These are phyloP conservation scores for Chalaropsis ovoidea DNA, from an alignment of 2,329 filamentous ascomycete genomes.

Conservation along the genomic window DNA sequence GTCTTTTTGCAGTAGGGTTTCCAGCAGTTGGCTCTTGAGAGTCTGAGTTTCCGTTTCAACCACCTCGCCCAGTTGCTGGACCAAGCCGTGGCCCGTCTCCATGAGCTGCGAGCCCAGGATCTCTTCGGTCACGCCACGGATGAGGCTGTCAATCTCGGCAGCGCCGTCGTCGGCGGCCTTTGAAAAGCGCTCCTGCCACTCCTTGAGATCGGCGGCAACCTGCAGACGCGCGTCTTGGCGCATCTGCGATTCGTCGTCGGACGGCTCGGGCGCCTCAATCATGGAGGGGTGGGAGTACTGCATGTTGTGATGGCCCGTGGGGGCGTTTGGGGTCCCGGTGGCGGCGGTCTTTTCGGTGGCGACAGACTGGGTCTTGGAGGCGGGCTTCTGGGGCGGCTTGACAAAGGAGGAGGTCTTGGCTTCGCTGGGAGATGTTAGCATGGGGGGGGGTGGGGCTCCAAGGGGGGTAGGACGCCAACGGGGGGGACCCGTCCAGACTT, in stretches of 20 bases:
- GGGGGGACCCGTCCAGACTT: constrained; percentile 27
- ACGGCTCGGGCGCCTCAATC: constrained; percentile 38
- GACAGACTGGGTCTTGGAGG: constrained; percentile 27
- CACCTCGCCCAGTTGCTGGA: constrained; percentile 58
- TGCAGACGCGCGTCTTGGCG: constrained; percentile 52
- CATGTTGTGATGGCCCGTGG: constrained; percentile 17
- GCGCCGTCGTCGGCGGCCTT: constrained; percentile 74
- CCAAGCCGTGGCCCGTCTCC: constrained; percentile 55
- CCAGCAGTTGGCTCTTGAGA: constrained; percentile 52
- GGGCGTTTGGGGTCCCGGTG: constrained; percentile 30
- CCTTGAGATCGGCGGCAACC: constrained; percentile 66
- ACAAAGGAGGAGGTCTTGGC: constrained; percentile 24
- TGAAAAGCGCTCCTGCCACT: constrained; percentile 83
- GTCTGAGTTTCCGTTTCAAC: constrained; percentile 52
- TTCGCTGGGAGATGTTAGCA: constrained; percentile 1
- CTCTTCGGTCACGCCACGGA: constrained; percentile 45
- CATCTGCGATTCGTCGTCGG: constrained; percentile 43
- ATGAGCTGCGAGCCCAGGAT: constrained; percentile 35
- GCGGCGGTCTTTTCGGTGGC: constrained; percentile 23
- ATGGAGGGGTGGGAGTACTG: constrained; percentile 26
- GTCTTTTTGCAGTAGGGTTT: constrained; percentile 47
- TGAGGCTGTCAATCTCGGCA: constrained; percentile 58
- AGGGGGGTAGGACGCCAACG: too few relatives aligned
- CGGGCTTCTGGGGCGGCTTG: constrained; percentile 26
- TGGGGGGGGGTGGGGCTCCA: neutral